Conservation (phyloP, 495 filamentous ascomycete species). For the Recurvomyces mirabilis region DNA sequence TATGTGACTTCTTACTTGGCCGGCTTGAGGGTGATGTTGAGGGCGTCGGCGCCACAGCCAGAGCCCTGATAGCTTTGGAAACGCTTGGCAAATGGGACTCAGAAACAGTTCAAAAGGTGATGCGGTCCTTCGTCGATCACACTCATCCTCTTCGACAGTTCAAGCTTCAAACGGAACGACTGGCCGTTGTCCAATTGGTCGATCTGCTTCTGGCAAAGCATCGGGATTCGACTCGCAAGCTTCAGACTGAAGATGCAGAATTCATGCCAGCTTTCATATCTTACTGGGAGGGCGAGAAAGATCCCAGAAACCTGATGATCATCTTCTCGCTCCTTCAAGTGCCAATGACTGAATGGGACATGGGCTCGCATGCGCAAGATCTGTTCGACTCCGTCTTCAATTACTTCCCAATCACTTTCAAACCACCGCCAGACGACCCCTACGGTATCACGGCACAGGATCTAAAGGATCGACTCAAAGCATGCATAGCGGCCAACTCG, state of each 20-base stretch:
- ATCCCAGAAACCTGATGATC: slow-evolving; percentile 67
- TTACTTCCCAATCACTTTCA: slow-evolving; percentile 71
- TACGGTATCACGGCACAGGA: slow-evolving; percentile 66
- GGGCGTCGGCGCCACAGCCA: slow-evolving; percentile 28
- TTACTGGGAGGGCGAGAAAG: slow-evolving; percentile 64
- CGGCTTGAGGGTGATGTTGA: slow-evolving; percentile 30
- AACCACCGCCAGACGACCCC: slow-evolving; percentile 62
- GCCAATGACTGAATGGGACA: slow-evolving; percentile 64
- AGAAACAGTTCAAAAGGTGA: slow-evolving; percentile 24
- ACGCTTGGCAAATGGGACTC: slow-evolving; percentile 32
- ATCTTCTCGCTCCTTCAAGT: slow-evolving; percentile 64
- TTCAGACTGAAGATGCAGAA: slow-evolving; percentile 28
- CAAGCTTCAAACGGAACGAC: slow-evolving; percentile 52
- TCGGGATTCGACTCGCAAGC: slow-evolving; percentile 35
- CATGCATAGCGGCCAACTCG: slow-evolving; percentile 58
- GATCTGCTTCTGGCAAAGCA: slow-evolving; percentile 56
- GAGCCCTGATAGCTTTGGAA: slow-evolving; percentile 29
- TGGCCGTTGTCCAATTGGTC: slow-evolving; percentile 52
- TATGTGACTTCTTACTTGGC: slow-evolving; percentile 33
- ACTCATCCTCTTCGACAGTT: slow-evolving; percentile 31
- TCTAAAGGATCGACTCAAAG: slow-evolving; percentile 55
- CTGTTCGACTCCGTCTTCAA: slow-evolving; percentile 67
- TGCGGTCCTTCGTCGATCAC: slow-evolving; percentile 28
- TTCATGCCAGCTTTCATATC: slow-evolving; percentile 54
- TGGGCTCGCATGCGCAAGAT: slow-evolving; percentile 46